These are phyloP conservation scores for Trichosporon coremiiforme DNA, from an alignment of 1,284 basidiomycete genomes.

Conservation along the genomic window DNA sequence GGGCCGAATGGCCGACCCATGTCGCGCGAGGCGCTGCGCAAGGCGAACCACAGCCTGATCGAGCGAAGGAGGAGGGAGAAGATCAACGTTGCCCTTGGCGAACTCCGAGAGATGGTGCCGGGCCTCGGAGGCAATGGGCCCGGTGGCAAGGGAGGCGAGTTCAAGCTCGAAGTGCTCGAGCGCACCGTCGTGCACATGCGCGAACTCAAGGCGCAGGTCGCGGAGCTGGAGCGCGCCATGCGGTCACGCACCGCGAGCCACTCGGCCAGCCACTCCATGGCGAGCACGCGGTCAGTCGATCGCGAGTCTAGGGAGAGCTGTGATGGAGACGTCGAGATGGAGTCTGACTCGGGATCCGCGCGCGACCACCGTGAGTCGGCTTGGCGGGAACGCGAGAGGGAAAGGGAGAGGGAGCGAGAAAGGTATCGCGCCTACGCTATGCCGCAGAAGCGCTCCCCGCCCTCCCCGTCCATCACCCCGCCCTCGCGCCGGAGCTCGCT, in stretches of 20 bases:
- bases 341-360: neutral
- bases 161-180: conserved; percentile 57
- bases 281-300: conserved; percentile 15
- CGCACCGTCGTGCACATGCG: conserved; percentile 55
- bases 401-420: neutral
- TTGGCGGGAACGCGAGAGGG: neutral
- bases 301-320: conserved; percentile 21
- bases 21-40: conserved; percentile 52
- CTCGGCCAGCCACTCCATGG: neutral
- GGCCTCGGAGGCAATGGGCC: conserved; percentile 46
- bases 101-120: conserved; percentile 54
- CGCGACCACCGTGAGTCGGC: neutral
- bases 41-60: conserved; percentile 55
- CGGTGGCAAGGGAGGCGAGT: conserved; percentile 52
- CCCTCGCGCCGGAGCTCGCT: conserved; percentile 23
- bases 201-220: conserved; percentile 43
- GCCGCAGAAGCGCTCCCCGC: conserved; percentile 31
- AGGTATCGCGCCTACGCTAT: neutral
- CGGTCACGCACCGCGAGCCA: neutral
- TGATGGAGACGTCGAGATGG: conserved; percentile 19
- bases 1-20: conserved; percentile 33
- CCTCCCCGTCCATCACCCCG: conserved; percentile 38
- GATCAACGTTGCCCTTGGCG: conserved; percentile 53
- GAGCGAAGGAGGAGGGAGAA: conserved; percentile 55
- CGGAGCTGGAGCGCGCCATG: conserved; percentile 35